Percentiles rank a stretch among this genome's conserved stretches.
Conservation (phyloP, 805 yeast genomes). For the Saccharomycopsis sp. region DNA sequence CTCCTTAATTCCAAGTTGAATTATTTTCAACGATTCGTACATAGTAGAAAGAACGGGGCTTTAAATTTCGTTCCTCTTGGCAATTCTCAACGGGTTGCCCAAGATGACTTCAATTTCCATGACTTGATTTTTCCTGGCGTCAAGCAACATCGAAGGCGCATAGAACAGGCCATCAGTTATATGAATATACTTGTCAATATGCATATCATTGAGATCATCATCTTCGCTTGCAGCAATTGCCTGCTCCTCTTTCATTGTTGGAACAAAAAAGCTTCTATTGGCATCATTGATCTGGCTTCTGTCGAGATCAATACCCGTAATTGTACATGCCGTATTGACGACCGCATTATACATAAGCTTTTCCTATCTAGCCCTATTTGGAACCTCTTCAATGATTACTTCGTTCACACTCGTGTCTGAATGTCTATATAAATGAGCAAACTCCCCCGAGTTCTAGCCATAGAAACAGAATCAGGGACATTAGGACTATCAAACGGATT, state of each 20-base stretch:
- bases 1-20: too few relatives aligned
- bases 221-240: constrained; percentile 65
- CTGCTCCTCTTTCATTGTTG: constrained; percentile 61
- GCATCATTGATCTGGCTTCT: constrained; percentile 40
- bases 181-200: constrained; percentile 39
- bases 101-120: constrained; percentile 60
- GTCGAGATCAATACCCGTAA: constrained; percentile 53
- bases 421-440: constrained; percentile 35
- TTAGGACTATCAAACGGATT: constrained; percentile 42
- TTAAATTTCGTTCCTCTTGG: too few relatives aligned
- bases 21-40: too few relatives aligned
- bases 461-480: constrained; percentile 29
- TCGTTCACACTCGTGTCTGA: constrained; percentile 33
- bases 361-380: constrained; percentile 49
- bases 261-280: constrained; percentile 33
- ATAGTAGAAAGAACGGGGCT: too few relatives aligned
- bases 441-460: constrained; percentile 30
- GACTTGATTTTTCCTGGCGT: constrained; percentile 52
- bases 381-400: constrained; percentile 39
- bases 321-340: constrained; percentile 52
- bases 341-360: constrained; percentile 65
- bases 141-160: constrained; percentile 68
- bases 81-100: constrained; percentile 54
- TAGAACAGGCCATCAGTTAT: constrained; percentile 49
- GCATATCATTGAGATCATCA: constrained; percentile 40